Evolutionary conservation across 352 stramenopile species (phyloP), one percentile per base, ranked within the genome.

Genomic region (Lagenidium sp.): DNA sequence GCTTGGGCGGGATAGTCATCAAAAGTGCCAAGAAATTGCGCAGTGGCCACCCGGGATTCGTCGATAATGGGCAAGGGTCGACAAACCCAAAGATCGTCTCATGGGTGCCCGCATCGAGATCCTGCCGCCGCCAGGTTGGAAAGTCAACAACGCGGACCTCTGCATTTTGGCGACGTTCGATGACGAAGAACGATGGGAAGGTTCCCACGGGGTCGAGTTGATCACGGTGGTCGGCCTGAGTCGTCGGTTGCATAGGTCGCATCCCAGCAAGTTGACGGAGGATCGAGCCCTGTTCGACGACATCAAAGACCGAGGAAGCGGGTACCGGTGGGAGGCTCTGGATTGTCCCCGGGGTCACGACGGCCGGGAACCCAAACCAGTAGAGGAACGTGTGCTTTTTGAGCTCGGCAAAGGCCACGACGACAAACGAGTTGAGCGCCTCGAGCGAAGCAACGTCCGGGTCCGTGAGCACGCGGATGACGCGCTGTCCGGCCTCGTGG

Each of bases 341-440:
- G 24, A 81, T 73, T 12, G 73, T 24, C 5, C 45, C 37, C 1
- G 60, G 48, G 13, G 70, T 65, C 11, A 63, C 67, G 6, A 96
- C 45, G 6, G 82, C 86, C 15, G 89, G 87, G 45, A 97, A 97
- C 6, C 68, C 85, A 36, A 96, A 96, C 87, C 92, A 97, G 58
- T 97, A 97, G 30, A 96, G 47, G 54, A 95, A 98, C 53, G 70
- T 78, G 55, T 97, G 90, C 41, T 79, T 85, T 64, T 97, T 97
- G 19, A 97, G 55, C 45, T 98, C 92, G 12, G 89, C 89, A 56
- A 95, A 97, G 4, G 78, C 90, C 41, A 96, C 41, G 15, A 96
- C 54, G 11, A 95, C 74, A 45, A 97, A 97, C 39, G 63, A 51
- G 46, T 91, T 88, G 12, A 97, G 60, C 6, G 44, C 42, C 28